Percentiles rank a stretch among this genome's conserved stretches.
Evolutionary conservation across 2,329 filamentous ascomycete species (phyloP).

Genomic region (Aspergillus sp.): DNA sequence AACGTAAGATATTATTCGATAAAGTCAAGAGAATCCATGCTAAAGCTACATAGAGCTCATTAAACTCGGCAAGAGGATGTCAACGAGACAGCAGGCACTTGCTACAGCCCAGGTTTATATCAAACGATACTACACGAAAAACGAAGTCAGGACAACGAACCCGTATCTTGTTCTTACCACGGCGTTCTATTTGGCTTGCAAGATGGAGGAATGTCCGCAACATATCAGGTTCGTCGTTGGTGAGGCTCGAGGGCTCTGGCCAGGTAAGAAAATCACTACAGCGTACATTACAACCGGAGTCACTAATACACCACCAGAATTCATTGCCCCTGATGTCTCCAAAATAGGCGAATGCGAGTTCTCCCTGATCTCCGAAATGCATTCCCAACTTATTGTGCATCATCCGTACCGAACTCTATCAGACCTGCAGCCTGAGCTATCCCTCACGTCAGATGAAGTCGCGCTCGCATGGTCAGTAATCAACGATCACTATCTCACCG

Average conservation of each 20-base stretch:
- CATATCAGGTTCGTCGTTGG: conserved; percentile 89
- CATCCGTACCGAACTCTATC: conserved; percentile 84
- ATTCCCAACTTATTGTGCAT: conserved; percentile 83
- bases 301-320: conserved; percentile 49
- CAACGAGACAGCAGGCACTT: conserved; percentile 83
- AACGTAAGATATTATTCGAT: conserved; percentile 59
- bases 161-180: conserved; percentile 92
- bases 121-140: conserved; percentile 86
- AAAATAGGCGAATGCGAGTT: conserved; percentile 94
- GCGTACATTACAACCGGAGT: background rate
- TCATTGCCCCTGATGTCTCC: conserved; percentile 72
- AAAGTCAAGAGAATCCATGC: background rate
- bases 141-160: conserved; percentile 89
- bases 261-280: conserved; percentile 49
- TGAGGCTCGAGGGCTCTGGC: conserved; percentile 83
- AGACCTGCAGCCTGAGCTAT: conserved; percentile 67
- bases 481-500: conserved; percentile 91
- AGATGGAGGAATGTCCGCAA: conserved; percentile 96
- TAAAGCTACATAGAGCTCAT: conserved; percentile 61
- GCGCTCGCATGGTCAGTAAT: conserved; percentile 77
- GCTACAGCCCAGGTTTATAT: conserved; percentile 94
- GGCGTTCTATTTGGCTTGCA: conserved; percentile 90
- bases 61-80: conserved; percentile 80
- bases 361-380: conserved; percentile 86
- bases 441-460: conserved; percentile 74